Evolutionary conservation across 2,329 filamentous ascomycete genomes (phyloP), one percentile per base, ranked within the genome.

Genomic region (Teratosphaeria destructans): DNA sequence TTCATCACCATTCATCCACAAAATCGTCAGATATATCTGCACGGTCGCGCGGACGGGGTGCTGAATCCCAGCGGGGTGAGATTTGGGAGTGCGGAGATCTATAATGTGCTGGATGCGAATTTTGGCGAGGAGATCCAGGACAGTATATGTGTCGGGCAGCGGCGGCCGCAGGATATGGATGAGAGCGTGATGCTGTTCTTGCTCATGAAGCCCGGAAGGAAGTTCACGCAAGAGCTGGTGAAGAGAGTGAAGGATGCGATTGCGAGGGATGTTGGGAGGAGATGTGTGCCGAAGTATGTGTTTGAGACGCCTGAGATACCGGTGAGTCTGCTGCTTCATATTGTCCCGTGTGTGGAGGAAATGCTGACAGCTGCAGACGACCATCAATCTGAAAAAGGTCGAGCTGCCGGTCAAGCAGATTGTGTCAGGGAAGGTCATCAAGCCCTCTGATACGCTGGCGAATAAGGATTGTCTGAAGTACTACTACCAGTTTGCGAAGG

Each of bases 391-490:
- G 56, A 94, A 94, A 72, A 94, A 94, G 73, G 89, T 94, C 3
- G 89, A 94, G 71, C 67, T 94, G 57, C 89, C 89, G 0, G 87
- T 94, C 34, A 94, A 94, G 75, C 86, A 89, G 69, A 94, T 94
- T 63, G 85, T 94, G 0, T 90, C 83, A 0, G 89, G 89, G 0
- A 84, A 85, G 66, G 82, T 76, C 27, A 82, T 94, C 69, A 90
- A 87, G 73, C 82, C 88, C 0, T 89, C 86, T 55, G 88, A 88
- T 1, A 93, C 89, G 3, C 73, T 94, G 67, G 74, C 88, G 57
- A 94, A 95, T 68, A 89, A 89, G 0, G 75, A 87, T 67, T 88
- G 87, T 63, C 73, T 94, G 60, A 80, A 90, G 35, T 93, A 81
- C 68, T 94, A 90, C 68, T 92, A 94, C 66, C 85, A 84, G 68